Percentiles rank a stretch among this genome's conserved stretches.
Evolutionary conservation across 208 protist species (phyloP).

Genomic region (Acanthamoeba polyphaga): DNA sequence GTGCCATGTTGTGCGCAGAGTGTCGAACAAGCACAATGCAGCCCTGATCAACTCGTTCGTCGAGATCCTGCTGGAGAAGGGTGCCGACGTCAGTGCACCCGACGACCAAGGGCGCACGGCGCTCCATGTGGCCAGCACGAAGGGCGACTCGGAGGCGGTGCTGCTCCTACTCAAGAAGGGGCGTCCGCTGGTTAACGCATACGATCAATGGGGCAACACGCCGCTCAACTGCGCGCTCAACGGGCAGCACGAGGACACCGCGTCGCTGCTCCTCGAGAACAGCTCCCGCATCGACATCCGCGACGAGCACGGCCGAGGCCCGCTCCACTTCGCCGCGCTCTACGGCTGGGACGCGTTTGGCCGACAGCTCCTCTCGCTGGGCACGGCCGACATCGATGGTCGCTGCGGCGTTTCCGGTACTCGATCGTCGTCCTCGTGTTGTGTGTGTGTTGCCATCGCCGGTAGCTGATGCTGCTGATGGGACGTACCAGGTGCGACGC

Average conservation of each 20-base stretch:
- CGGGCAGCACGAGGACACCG: slow-evolving; percentile 45
- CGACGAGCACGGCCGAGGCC: slow-evolving; percentile 16
- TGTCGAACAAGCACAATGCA: slow-evolving; percentile 9
- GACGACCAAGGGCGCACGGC: slow-evolving; percentile 22
- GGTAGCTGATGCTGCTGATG: background rate
- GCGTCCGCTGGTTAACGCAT: slow-evolving; percentile 34
- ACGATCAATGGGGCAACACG: slow-evolving; percentile 56
- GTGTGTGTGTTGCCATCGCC: background rate
- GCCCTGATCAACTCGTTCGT: background rate
- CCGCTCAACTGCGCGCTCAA: slow-evolving; percentile 43
- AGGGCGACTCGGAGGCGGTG: slow-evolving; percentile 56
- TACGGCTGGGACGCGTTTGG: slow-evolving; percentile 52
- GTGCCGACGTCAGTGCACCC: background rate
- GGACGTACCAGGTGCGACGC: background rate
- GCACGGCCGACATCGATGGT: slow-evolving; percentile 1
- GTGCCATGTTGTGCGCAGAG: background rate
- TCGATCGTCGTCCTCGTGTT: too few species aligned
- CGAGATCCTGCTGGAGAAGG: slow-evolving; percentile 41
- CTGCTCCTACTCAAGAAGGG: slow-evolving; percentile 44
- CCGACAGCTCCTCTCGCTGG: slow-evolving; percentile 23
- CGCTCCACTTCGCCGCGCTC: slow-evolving; percentile 37
- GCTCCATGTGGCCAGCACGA: slow-evolving; percentile 38
- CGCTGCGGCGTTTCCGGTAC: slow-evolving; percentile 19
- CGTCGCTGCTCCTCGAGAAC: slow-evolving; percentile 48
- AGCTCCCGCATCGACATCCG: slow-evolving; percentile 17